A percentile compares a stretch with the other conserved stretches of the same genome.
phyloP scores from a whole-genome alignment of 2,329 filamentous ascomycete genomes.

The Alternaria brassicicola region DNA sequence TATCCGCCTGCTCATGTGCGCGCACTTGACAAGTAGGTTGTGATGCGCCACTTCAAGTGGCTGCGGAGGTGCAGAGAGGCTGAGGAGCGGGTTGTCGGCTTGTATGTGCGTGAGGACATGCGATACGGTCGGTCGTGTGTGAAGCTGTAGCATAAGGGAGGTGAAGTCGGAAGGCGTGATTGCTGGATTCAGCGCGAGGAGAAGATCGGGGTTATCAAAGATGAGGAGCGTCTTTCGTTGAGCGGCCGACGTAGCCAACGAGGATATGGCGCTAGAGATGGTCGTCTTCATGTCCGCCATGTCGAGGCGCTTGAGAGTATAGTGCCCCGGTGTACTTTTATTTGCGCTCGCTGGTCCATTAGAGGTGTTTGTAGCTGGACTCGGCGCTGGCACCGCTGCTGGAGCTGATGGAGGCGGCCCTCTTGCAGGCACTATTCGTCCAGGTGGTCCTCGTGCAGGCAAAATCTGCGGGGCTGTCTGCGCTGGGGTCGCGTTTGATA shows the following conservation, averaged over 20 bases:
- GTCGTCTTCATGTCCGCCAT: constrained; percentile 33
- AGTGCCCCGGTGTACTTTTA: constrained; percentile 14
- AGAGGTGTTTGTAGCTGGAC: neutral
- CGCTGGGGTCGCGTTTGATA: neutral
- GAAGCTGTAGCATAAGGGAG: constrained; percentile 36
- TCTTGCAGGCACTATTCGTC: constrained; percentile 23
- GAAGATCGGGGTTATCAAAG: constrained; percentile 53
- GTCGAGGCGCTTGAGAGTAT: constrained; percentile 35
- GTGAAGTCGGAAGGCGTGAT: constrained; percentile 28
- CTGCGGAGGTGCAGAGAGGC: constrained; percentile 54
- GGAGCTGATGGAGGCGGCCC: constrained; percentile 10
- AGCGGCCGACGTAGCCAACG: constrained; percentile 12
- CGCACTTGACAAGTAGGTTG: constrained; percentile 70
- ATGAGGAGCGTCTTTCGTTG: constrained; percentile 49
- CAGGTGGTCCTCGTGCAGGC: constrained; percentile 27
- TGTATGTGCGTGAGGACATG: constrained; percentile 71
- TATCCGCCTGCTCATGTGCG: constrained; percentile 76
- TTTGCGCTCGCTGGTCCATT: constrained; percentile 1
- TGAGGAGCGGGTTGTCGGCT: constrained; percentile 74
- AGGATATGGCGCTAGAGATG: constrained; percentile 37
- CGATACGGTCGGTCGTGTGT: constrained; percentile 61
- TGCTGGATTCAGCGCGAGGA: constrained; percentile 47
- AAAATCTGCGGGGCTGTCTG: constrained; percentile 12
- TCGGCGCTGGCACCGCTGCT: neutral
- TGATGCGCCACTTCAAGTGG: constrained; percentile 42